A percentile compares a stretch with the other conserved stretches of the same genome.
phyloP scores from a whole-genome alignment of 306 rosid species.

The Acmispon strigosus region DNA sequence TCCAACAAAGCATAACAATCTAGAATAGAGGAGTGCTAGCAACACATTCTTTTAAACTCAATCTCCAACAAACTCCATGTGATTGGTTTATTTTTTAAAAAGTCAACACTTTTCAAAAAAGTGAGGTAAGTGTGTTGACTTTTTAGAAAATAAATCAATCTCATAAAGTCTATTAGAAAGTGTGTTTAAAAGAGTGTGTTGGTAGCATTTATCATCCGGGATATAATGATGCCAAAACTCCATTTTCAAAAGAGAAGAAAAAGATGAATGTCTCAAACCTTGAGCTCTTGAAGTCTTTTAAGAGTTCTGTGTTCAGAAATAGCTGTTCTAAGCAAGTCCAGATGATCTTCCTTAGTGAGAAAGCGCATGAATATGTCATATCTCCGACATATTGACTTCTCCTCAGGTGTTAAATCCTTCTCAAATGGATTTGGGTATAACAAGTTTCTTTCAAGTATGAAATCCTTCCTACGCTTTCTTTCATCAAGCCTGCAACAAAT shows the following conservation, averaged over 20 bases:
- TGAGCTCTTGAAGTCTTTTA: constrained; percentile 76
- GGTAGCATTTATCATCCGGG: too few species aligned
- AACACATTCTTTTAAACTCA: too few species aligned
- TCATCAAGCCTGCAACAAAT: constrained; percentile 77
- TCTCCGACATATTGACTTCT: constrained; percentile 60
- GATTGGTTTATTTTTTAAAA: too few species aligned
- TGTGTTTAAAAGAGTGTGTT: too few species aligned
- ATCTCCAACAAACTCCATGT: neutral
- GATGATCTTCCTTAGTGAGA: constrained; percentile 80
- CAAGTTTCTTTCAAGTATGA: constrained; percentile 76
- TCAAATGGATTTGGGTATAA: constrained; percentile 67
- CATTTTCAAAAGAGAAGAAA: neutral
- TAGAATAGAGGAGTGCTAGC: too few species aligned
- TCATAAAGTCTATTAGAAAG: too few species aligned
- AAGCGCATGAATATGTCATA: constrained; percentile 85
- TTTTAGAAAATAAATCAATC: too few species aligned
- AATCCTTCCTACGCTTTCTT: constrained; percentile 87
- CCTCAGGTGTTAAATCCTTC: constrained; percentile 74
- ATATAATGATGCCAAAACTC: neutral
- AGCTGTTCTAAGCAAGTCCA: constrained; percentile 57
- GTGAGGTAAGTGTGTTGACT: too few species aligned
- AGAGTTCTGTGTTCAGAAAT: constrained; percentile 56
- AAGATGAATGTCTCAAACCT: constrained; percentile 46
- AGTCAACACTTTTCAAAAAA: too few species aligned
- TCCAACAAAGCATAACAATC: too few species aligned